Evolutionary conservation across 768 basidiomycete genomes (phyloP), one percentile per base, ranked within the genome.

Genomic region (Collybia sp.): DNA sequence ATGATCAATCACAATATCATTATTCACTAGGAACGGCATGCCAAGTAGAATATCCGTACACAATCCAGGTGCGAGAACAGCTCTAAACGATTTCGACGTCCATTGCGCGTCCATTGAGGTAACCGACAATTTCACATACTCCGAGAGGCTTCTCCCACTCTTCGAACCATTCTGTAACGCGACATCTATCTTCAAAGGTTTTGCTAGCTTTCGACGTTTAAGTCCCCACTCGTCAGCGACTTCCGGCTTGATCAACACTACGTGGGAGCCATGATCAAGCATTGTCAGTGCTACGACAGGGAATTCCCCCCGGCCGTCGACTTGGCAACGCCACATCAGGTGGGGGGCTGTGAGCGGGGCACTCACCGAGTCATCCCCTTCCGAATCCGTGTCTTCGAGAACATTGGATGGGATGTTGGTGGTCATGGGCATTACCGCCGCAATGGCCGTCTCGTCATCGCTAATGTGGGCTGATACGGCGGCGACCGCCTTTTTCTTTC

Each of bases 1-100:
- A 34, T 34, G 33, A 32, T 65, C 58, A n/a, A 64, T 47, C 0
- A 60, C 30, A 41, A 66, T 54, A 1, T 48, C 19, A 42, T 65
- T 65, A 4, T 41, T 33, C 0, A 11, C 9, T 0, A 65, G 45
- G 30, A 63, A 65, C 1, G 62, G 60, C 0, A 49, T n/a, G 0
- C 62, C 56, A 0, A 65, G 9, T 60, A 50, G 2, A 15, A 34
- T 34, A 34, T 34, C 15, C 15, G 33, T 34, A 34, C 33, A 34
- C 11, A 34, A 15, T 34, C 33, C 12, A 0, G 54, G 49, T 1
- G 54, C 42, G 0, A 61, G 9, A 8, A 61, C 11, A 2, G 54
- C 45, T 2, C 35, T 40, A 35, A 48, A 33, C 13, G 41, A n/a
- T 10, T 5, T 2, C 0, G 42, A 51, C n/a, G 17, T 6, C 20